These are phyloP conservation scores for Phascolomyces articulosus DNA, from an alignment of 371 early-diverging fungal genomes.

Conservation along the genomic window DNA sequence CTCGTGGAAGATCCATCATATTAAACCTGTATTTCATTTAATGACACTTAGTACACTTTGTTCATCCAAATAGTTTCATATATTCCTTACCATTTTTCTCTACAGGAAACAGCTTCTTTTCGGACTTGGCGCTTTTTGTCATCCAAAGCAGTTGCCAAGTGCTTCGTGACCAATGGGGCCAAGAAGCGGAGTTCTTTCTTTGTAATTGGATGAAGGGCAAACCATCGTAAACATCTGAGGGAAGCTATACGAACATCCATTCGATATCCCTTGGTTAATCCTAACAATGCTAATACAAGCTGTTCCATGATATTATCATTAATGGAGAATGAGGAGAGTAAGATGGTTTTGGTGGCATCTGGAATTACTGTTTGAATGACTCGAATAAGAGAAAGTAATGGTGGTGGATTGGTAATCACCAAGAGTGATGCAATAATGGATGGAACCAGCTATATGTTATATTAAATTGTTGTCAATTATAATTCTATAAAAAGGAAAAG, in stretches of 20 bases:
- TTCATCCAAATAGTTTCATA: too few species aligned
- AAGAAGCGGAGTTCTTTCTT: slow-evolving; percentile 70
- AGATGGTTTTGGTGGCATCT: background rate
- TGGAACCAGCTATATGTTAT: background rate
- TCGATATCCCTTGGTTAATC: background rate
- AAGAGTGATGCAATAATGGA: background rate
- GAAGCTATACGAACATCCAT: slow-evolving; percentile 69
- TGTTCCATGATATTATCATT: background rate
- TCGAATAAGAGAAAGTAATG: background rate
- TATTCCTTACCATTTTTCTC: slow-evolving; percentile 80
- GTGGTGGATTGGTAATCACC: background rate
- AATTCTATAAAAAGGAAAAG: too few species aligned
- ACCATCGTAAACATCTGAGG: background rate
- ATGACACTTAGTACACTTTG: too few species aligned
- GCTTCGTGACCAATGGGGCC: slow-evolving; percentile 65
- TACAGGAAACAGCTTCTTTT: slow-evolving; percentile 84
- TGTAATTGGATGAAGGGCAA: slow-evolving; percentile 46
- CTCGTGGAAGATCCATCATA: background rate
- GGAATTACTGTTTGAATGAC: slow-evolving; percentile 3
- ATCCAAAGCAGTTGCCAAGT: slow-evolving; percentile 71
- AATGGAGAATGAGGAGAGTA: background rate
- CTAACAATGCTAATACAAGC: background rate
- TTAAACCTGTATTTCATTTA: slow-evolving; percentile 6
- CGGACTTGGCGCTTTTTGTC: slow-evolving; percentile 90
- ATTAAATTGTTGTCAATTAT: background rate